Conservation (phyloP, 1,284 basidiomycete species). For the Rhodotorula glutinis region DNA sequence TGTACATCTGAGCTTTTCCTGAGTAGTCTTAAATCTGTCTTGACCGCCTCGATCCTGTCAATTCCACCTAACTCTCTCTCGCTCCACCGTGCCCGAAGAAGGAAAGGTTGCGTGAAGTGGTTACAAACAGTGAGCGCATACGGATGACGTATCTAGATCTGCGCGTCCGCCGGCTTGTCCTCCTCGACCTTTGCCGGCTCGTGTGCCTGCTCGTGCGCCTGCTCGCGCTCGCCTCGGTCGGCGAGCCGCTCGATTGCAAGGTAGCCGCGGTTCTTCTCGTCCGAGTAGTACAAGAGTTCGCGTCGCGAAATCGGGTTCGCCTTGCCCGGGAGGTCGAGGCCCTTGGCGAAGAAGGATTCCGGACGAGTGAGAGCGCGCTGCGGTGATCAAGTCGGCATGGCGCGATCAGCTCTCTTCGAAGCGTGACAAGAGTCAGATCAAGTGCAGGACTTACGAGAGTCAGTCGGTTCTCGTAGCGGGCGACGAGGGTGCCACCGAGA, state of each 20-base stretch:
- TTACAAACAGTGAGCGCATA: too few relatives aligned
- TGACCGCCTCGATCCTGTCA: too few relatives aligned
- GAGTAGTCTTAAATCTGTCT: not conserved
- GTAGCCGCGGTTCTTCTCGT: constrained; percentile 49
- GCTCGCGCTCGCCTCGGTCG: not conserved
- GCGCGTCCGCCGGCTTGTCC: not conserved
- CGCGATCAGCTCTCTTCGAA: too few relatives aligned
- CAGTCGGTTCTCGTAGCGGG: constrained; percentile 87
- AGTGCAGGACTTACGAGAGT: constrained; percentile 54
- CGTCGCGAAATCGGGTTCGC: constrained; percentile 31
- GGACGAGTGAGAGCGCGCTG: constrained; percentile 41
- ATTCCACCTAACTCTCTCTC: not conserved
- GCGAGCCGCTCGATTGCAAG: constrained; percentile 18
- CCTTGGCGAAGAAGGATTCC: constrained; percentile 30
- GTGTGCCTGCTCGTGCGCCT: not conserved
- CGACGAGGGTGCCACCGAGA: constrained; percentile 77
- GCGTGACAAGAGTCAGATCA: too few relatives aligned
- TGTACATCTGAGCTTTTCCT: constrained; percentile 14
- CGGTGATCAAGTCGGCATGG: not conserved
- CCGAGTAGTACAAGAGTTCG: constrained; percentile 49
- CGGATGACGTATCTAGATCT: not conserved
- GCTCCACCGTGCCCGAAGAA: not conserved
- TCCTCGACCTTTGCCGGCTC: not conserved
- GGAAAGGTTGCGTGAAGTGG: not conserved
- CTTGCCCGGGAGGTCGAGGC: constrained; percentile 30